phyloP scores from a whole-genome alignment of 2,329 filamentous ascomycete genomes.

The Basipetospora chlamydospora region DNA sequence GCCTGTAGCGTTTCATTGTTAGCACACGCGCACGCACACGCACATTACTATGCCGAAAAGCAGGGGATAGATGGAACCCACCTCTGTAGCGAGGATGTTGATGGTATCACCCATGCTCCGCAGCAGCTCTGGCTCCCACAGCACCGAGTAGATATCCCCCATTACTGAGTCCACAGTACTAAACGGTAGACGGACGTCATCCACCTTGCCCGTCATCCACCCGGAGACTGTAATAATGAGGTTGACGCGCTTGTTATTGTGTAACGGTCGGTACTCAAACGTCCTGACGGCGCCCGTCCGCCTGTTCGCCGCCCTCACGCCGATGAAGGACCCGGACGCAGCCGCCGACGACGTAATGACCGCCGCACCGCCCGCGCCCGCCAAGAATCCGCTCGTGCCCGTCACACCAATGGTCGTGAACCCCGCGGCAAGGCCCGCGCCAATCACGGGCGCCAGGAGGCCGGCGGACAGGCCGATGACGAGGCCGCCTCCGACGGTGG shows the following conservation, averaged over 20 bases:
- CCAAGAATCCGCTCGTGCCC: slow-evolving; percentile 78
- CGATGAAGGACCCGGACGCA: slow-evolving; percentile 75
- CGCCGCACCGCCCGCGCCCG: slow-evolving; percentile 81
- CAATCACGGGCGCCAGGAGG: slow-evolving; percentile 82
- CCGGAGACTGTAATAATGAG: slow-evolving; percentile 89
- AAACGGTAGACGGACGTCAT: slow-evolving; percentile 89
- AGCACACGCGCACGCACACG: too few species aligned
- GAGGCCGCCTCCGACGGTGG: slow-evolving; percentile 84
- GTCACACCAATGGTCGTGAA: slow-evolving; percentile 90
- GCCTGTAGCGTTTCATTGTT: too few species aligned
- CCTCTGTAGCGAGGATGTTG: slow-evolving; percentile 94
- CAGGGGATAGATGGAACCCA: slow-evolving; percentile 30
- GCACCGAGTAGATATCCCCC: slow-evolving; percentile 92
- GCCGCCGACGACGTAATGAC: slow-evolving; percentile 86
- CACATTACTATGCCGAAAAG: too few species aligned
- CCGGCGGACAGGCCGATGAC: slow-evolving; percentile 94
- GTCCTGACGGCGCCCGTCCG: slow-evolving; percentile 87
- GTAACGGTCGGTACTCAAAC: slow-evolving; percentile 88
- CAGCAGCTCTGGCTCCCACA: slow-evolving; percentile 98
- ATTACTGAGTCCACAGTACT: slow-evolving; percentile 95
- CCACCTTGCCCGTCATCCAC: slow-evolving; percentile 97
- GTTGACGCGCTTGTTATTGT: slow-evolving; percentile 97
- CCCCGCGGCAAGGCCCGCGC: slow-evolving; percentile 81
- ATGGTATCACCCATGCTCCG: slow-evolving; percentile 97
- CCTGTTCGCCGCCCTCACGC: slow-evolving; percentile 68